Percentiles rank a stretch among this genome's conserved stretches.
phyloP scores from a whole-genome alignment of 2,329 filamentous ascomycete genomes.

The Botrytis squamosa region DNA sequence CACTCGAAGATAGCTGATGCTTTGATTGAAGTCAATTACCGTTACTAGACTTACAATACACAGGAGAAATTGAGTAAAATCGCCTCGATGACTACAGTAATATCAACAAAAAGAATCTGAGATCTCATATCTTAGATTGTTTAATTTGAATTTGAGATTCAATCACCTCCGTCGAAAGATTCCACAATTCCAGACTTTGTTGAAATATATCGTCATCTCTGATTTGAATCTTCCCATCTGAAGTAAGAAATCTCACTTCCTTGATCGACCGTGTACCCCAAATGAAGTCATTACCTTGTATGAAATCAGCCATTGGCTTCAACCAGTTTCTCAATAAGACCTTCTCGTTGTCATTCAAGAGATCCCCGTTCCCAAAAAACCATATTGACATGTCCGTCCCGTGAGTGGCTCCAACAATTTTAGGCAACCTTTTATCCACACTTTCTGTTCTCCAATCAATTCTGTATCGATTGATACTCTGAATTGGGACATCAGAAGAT shows the following conservation, averaged over 20 bases:
- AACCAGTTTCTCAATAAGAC: conserved; percentile 24
- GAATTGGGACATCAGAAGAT: conserved; percentile 14
- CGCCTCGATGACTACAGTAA: neutral
- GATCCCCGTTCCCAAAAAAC: conserved; percentile 28
- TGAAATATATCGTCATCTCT: conserved; percentile 25
- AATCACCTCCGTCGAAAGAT: conserved; percentile 9
- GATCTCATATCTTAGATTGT: neutral
- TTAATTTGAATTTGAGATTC: neutral
- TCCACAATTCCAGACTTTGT: conserved; percentile 23
- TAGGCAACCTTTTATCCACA: conserved; percentile 24
- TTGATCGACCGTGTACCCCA: conserved; percentile 24
- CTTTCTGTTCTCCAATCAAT: conserved; percentile 27
- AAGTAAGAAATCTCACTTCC: conserved; percentile 23
- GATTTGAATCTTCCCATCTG: conserved; percentile 22
- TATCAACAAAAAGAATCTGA: neutral
- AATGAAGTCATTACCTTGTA: conserved; percentile 17
- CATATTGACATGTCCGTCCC: conserved; percentile 27
- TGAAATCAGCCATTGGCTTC: conserved; percentile 24
- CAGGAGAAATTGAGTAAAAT: neutral
- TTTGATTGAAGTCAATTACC: neutral
- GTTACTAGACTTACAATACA: neutral
- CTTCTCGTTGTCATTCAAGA: conserved; percentile 21
- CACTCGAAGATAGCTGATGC: neutral
- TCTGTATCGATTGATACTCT: conserved; percentile 24
- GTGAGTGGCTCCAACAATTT: conserved; percentile 24